Evolutionary conservation across 148 eudicot genomes (phyloP).

Genomic region (Diospyros lotus): DNA sequence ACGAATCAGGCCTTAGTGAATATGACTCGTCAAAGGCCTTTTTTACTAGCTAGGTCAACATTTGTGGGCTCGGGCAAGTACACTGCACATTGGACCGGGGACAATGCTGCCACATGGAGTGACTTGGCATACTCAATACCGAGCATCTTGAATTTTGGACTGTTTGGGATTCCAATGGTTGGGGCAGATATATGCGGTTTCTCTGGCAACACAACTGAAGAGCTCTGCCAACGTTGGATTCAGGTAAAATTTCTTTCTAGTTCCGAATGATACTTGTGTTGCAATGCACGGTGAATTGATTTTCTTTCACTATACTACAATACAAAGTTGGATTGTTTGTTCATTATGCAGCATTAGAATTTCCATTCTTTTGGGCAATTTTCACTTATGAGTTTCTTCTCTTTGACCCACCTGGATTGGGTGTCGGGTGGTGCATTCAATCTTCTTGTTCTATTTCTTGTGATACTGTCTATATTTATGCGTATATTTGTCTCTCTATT

Average conservation of each 20-base stretch:
- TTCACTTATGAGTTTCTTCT: too few relatives aligned
- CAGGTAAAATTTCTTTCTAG: slow-evolving; percentile 35
- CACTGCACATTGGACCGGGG: slow-evolving; percentile 95
- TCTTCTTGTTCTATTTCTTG: too few relatives aligned
- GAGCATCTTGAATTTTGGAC: slow-evolving; percentile 56
- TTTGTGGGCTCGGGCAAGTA: slow-evolving; percentile 85
- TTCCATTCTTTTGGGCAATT: too few relatives aligned
- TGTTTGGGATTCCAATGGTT: slow-evolving; percentile 90
- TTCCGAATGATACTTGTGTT: background rate
- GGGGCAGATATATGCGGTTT: slow-evolving; percentile 97
- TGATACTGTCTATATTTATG: too few relatives aligned
- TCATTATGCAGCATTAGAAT: too few relatives aligned
- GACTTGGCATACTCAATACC: slow-evolving; percentile 75
- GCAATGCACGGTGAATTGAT: background rate
- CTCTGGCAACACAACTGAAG: slow-evolving; percentile 61
- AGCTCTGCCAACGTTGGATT: slow-evolving; percentile 81
- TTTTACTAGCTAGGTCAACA: slow-evolving; percentile 65
- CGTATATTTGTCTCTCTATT: too few relatives aligned
- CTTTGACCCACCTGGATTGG: too few relatives aligned
- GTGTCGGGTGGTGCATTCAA: too few relatives aligned
- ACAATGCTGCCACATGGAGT: slow-evolving; percentile 79
- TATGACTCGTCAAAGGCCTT: slow-evolving; percentile 57
- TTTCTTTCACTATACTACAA: too few relatives aligned
- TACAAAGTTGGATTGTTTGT: too few relatives aligned
- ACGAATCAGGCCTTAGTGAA: slow-evolving; percentile 51